Evolutionary conservation across 345 rosid species (phyloP).

Genomic region (Linum lewisii): DNA sequence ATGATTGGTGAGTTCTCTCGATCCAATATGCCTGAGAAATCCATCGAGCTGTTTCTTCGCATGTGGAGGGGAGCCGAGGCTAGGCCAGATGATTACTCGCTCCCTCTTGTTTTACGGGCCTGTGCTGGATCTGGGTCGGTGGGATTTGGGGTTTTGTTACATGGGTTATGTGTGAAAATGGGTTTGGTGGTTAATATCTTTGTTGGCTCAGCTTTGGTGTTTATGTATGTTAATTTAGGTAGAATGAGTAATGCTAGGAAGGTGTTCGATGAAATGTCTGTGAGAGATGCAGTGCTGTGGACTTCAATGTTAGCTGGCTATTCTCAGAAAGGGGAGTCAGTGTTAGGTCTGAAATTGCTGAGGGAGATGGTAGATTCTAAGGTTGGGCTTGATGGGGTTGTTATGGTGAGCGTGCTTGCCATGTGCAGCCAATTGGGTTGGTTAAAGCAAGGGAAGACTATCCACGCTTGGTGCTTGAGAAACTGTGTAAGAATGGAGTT

Average conservation of each 20-base stretch:
- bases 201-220: constrained; percentile 46
- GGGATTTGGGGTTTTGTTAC: constrained; percentile 24
- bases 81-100: constrained; percentile 47
- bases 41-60: constrained; percentile 35
- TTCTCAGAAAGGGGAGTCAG: constrained; percentile 43
- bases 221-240: constrained; percentile 26
- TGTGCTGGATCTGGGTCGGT: constrained; percentile 26
- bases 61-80: constrained; percentile 32
- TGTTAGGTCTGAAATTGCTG: constrained; percentile 32
- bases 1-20: constrained; percentile 54
- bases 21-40: constrained; percentile 25
- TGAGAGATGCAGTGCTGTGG: constrained; percentile 45
- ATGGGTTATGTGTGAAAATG: constrained; percentile 39
- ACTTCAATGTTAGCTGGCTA: constrained; percentile 60
- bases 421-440: constrained; percentile 41
- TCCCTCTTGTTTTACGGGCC: constrained; percentile 55
- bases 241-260: constrained; percentile 23
- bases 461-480: constrained; percentile 55
- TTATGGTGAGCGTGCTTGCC: constrained; percentile 53
- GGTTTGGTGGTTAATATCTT: constrained; percentile 37
- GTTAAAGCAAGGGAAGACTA: constrained; percentile 47
- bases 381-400: constrained; percentile 42
- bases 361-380: constrained; percentile 32
- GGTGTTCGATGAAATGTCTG: constrained; percentile 46
- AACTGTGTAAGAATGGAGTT: constrained; percentile 33